Evolutionary conservation across 1,139 yeast genomes (phyloP), one percentile per base, ranked within the genome.

Genomic region (Meyerozyma guilliermondii): DNA sequence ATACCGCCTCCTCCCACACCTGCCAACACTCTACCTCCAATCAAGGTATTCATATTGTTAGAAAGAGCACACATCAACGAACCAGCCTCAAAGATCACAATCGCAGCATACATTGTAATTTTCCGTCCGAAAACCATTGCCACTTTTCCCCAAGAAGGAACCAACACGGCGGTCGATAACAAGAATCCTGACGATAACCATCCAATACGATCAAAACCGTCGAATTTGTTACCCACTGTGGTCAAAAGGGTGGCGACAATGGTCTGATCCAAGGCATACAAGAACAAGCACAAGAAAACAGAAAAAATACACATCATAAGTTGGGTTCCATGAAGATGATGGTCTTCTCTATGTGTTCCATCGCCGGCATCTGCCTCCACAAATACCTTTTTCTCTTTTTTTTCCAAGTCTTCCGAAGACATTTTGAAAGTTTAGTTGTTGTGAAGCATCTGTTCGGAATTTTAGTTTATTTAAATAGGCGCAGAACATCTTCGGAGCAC

Each of bases 311-410:
- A 68, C 8, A 60, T 35, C 4, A 45, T 38, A 34, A 70, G 53
- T 27, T 54, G 53, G 9, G 45, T 4, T 0, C 75, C 75, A 5
- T 55, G 58, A 29, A 70, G 52, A 43, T 65, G 65, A 41, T 66
- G 70, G 30, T 69, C 72, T 49, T 66, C 68, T 49, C 69, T 57
- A 41, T 49, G 55, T 9, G 72, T 66, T 17, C 75, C 75, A 49
- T 69, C 74, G 31, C 75, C 75, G 18, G 75, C 74, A 48, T 67
- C 72, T 29, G 63, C 50, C 47, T 67, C 72, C 18, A 56, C 50
- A 39, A 63, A 65, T 8, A 23, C 30, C 34, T 46, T 37, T 33
- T 38, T 33, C 11, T 33, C 24, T 33, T 33, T 33, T 6, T 33
- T 10, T 20, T 33, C 24, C 14, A 18, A 17, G 36, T 18, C 24